Percentiles rank a stretch among this genome's conserved stretches.
Evolutionary conservation across 176 grass and related monocot species (phyloP).

Genomic region (Microstegium vimineum): DNA sequence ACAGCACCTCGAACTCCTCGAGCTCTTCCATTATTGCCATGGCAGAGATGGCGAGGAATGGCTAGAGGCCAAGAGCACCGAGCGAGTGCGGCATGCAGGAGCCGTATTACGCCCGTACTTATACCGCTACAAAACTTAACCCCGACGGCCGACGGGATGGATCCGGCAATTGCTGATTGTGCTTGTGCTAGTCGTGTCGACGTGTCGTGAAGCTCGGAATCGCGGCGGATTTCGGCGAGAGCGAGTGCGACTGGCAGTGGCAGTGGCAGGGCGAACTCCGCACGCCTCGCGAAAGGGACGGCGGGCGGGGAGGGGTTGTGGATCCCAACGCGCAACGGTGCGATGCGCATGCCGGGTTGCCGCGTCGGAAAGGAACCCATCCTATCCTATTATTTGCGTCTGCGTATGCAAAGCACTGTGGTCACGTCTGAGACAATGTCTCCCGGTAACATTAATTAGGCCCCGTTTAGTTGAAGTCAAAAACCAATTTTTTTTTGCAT

Average conservation of each 20-base stretch:
- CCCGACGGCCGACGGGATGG: not conserved
- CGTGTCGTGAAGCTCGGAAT: not conserved
- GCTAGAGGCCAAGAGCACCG: not conserved
- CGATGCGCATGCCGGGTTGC: slow-evolving; percentile 5
- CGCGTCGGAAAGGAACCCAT: slow-evolving; percentile 8
- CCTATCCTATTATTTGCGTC: not conserved
- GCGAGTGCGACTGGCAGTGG: not conserved
- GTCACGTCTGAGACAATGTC: not conserved
- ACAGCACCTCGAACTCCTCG: slow-evolving; percentile 62
- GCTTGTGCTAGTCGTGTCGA: not conserved
- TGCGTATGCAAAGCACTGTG: not conserved
- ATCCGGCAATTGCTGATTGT: too few species aligned
- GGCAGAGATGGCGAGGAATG: not conserved
- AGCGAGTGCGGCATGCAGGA: too few species aligned
- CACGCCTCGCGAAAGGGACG: slow-evolving; percentile 5
- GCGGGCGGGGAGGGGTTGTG: not conserved
- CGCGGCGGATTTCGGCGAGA: not conserved
- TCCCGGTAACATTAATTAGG: too few species aligned
- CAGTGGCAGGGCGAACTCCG: not conserved
- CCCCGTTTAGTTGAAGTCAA: too few species aligned
- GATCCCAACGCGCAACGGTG: not conserved
- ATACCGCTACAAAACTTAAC: not conserved
- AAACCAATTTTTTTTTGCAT: too few species aligned
- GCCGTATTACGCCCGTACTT: too few species aligned
- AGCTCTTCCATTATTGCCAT: slow-evolving; percentile 63